Base-by-base conservation (phyloP, 352 stramenopile genomes). In the Phytophthora niederhauseri region DNA sequence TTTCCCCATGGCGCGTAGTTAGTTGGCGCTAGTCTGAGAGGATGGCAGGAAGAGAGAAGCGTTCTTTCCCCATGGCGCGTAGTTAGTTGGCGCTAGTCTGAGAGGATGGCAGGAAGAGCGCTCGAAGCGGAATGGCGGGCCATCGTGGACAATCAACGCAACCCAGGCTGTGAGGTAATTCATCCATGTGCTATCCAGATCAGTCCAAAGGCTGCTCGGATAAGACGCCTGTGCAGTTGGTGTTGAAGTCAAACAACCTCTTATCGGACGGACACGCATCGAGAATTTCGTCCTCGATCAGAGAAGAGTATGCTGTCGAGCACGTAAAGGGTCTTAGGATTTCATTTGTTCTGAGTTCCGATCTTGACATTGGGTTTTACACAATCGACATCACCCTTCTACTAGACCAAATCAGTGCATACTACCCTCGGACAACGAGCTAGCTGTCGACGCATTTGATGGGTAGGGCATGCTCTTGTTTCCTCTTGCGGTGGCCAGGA, bases 11-110 rank as follows among this genome's bases (percentile, higher is more conserved):
- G 30, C n/a, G n/a, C n/a, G n/a, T 54, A 14, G 7, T 1, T 19
- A 14, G 36, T 45, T 36, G 31, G 7, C 31, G 11, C 31, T 36
- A 11, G 31, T 36, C 31, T 36, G 31, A 9, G 11, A 7, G 1
- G 31, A 14, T 36, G 31, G 31, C 31, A 36, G 31, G 31, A 11
- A 36, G 11, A 8, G 31, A n/a, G 51, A 78, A 65, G 6, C 66
- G 66, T 49, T 57, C 62, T 31, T 73, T 75, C 20, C 66, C 70
- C 61, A 70, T 68, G 12, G 30, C n/a, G n/a, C n/a, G n/a, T 54
- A 14, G 7, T 1, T 19, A 14, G 36, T 45, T 36, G 31, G 7
- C 31, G 11, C 31, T 36, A 11, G 31, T 36, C 31, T 36, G 31
- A 9, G 11, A 7, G 1, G 31, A 14, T 36, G 31, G 31, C 31